Evolutionary conservation across 2,329 filamentous ascomycete species (phyloP).

Genomic region (Sporothrix brasiliensis): DNA sequence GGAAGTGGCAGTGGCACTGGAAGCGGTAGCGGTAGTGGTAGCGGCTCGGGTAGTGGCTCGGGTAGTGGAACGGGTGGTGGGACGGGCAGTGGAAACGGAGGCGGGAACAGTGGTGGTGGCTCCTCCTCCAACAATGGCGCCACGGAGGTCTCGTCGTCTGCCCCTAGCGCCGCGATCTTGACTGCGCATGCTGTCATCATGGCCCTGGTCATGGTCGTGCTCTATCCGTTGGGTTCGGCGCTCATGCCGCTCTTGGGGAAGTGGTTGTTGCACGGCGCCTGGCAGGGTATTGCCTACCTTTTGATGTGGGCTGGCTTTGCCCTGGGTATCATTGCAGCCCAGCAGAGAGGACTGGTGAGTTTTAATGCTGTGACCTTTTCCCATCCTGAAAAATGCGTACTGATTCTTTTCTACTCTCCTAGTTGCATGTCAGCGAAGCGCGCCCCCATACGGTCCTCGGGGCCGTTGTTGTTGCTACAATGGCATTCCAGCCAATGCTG

Average conservation of each 20-base stretch:
- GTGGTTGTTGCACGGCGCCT: conserved; percentile 60
- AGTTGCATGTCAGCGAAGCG: conserved; percentile 51
- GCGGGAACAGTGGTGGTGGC: conserved; percentile 20
- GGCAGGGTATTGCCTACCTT: conserved; percentile 58
- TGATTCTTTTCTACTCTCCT: background rate
- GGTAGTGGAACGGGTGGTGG: background rate
- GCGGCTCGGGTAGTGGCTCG: conserved; percentile 24
- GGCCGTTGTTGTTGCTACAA: conserved; percentile 55
- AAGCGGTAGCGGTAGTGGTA: conserved; percentile 17
- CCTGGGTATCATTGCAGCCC: conserved; percentile 56
- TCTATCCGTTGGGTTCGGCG: conserved; percentile 63
- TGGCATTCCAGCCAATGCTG: conserved; percentile 61
- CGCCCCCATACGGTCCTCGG: conserved; percentile 60
- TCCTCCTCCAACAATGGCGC: conserved; percentile 28
- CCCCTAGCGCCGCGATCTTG: conserved; percentile 38
- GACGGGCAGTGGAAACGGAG: background rate
- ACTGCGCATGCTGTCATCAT: conserved; percentile 62
- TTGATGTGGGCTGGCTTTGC: conserved; percentile 64
- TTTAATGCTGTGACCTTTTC: conserved; percentile 26
- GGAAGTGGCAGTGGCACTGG: conserved; percentile 31
- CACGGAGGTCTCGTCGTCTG: conserved; percentile 36
- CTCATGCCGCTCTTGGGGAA: conserved; percentile 62
- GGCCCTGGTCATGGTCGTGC: conserved; percentile 59
- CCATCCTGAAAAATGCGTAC: background rate
- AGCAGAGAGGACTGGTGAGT: conserved; percentile 49